These are phyloP conservation scores for Kwoniella bestiolae DNA, from an alignment of 768 basidiomycete genomes.

Conservation along the genomic window DNA sequence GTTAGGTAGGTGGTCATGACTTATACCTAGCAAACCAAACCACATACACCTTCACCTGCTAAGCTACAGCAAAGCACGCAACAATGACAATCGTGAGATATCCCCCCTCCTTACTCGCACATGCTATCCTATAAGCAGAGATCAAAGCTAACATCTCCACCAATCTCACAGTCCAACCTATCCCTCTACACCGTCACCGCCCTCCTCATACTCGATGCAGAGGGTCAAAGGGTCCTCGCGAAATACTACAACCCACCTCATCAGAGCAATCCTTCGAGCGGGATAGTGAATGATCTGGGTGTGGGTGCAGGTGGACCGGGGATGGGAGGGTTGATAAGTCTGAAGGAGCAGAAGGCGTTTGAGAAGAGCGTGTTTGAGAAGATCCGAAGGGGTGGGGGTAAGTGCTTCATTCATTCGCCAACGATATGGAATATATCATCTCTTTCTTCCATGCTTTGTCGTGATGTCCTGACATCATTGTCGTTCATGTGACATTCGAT, in stretches of 20 bases:
- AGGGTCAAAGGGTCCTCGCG: conserved; percentile 90
- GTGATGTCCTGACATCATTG: background rate
- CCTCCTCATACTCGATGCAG: conserved; percentile 90
- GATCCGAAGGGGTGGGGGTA: conserved; percentile 90
- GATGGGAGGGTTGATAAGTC: conserved; percentile 57
- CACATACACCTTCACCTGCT: background rate
- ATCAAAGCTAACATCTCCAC: background rate
- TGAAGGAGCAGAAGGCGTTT: conserved; percentile 93
- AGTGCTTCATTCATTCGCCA: conserved; percentile 10
- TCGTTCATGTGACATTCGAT: too few species aligned
- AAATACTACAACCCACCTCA: conserved; percentile 89
- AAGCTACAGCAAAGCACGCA: background rate
- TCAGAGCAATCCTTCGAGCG: conserved; percentile 50
- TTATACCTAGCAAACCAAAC: background rate
- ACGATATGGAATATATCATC: background rate
- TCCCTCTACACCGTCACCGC: conserved; percentile 85
- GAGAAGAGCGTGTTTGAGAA: conserved; percentile 96
- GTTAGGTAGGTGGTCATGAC: background rate
- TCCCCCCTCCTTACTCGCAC: background rate
- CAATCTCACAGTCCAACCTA: conserved; percentile 65
- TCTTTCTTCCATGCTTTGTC: background rate
- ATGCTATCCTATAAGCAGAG: too few species aligned
- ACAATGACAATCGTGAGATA: conserved; percentile 12
- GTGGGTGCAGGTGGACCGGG: conserved; percentile 51
- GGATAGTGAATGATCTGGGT: conserved; percentile 48